Evolutionary conservation across 2,329 filamentous ascomycete species (phyloP).

Genomic region (Dactylellina leptospora): DNA sequence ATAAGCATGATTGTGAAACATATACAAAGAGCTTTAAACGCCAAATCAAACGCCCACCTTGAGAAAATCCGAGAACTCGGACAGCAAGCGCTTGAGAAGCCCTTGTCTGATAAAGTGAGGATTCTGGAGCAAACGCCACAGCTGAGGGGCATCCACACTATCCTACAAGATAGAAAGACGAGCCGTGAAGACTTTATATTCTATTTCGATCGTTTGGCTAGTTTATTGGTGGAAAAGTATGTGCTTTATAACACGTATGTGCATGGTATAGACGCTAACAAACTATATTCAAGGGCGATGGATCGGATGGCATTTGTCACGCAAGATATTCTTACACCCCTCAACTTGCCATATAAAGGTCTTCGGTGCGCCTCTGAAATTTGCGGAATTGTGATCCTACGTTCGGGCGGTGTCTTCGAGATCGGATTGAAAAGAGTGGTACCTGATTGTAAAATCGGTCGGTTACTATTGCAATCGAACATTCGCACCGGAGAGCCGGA

Average conservation of each 20-base stretch:
- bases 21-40: slow-evolving; percentile 83
- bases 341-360: slow-evolving; percentile 74
- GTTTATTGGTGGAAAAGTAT: slow-evolving; percentile 79
- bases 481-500: slow-evolving; percentile 86
- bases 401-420: slow-evolving; percentile 88
- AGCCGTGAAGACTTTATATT: slow-evolving; percentile 92
- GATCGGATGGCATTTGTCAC: slow-evolving; percentile 78
- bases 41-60: slow-evolving; percentile 85
- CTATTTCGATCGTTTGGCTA: slow-evolving; percentile 89
- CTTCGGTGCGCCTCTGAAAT: slow-evolving; percentile 75
- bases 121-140: slow-evolving; percentile 81
- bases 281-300: slow-evolving; percentile 71
- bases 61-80: slow-evolving; percentile 78
- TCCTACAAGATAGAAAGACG: slow-evolving; percentile 82
- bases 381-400: slow-evolving; percentile 85
- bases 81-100: slow-evolving; percentile 73
- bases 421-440: slow-evolving; percentile 87
- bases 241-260: too few relatives aligned
- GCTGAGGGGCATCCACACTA: slow-evolving; percentile 85
- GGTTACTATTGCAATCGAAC: slow-evolving; percentile 90
- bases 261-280: too few relatives aligned
- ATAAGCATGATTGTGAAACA: slow-evolving; percentile 96
- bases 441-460: slow-evolving; percentile 88
- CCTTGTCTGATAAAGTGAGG: slow-evolving; percentile 77
- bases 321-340: slow-evolving; percentile 74